phyloP scores from a whole-genome alignment of 345 rosid genomes.

The Bruguiera sexangula region DNA sequence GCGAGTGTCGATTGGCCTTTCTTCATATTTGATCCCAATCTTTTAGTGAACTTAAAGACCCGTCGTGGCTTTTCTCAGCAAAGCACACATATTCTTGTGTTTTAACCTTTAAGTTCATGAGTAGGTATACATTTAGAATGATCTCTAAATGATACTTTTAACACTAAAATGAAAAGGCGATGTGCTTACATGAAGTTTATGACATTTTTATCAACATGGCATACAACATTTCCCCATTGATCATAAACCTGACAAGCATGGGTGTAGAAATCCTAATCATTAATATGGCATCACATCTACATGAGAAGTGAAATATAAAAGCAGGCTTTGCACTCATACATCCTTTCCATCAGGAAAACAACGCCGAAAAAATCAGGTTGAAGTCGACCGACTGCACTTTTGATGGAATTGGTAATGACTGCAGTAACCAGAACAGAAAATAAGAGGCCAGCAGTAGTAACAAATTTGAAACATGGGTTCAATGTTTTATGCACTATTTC shows the following conservation, averaged over 20 bases:
- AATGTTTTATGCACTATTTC: not conserved
- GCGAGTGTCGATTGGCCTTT: too few species aligned
- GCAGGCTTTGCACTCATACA: conserved; percentile 38
- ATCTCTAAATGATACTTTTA: not conserved
- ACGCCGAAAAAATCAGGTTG: conserved; percentile 98
- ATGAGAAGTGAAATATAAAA: conserved; percentile 4
- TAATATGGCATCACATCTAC: conserved; percentile 7
- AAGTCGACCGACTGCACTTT: conserved; percentile 80
- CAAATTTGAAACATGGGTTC: conserved; percentile 13
- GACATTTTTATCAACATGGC: conserved; percentile 61
- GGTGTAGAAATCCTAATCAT: not conserved
- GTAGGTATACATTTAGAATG: not conserved
- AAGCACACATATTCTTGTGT: not conserved
- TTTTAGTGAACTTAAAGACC: not conserved
- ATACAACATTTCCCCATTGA: conserved; percentile 63
- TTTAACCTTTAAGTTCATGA: too few species aligned
- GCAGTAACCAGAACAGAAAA: conserved; percentile 65
- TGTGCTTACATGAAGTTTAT: conserved; percentile 67
- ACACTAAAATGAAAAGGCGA: not conserved
- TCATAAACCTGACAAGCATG: conserved; percentile 50
- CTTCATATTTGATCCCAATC: not conserved
- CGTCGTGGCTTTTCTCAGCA: not conserved
- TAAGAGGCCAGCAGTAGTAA: conserved; percentile 55
- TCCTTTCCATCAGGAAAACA: conserved; percentile 94
- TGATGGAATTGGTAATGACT: conserved; percentile 71